Evolutionary conservation across 148 eudicot species (phyloP), one percentile per base, ranked within the genome.

Genomic region (Chenopodium suecicum): DNA sequence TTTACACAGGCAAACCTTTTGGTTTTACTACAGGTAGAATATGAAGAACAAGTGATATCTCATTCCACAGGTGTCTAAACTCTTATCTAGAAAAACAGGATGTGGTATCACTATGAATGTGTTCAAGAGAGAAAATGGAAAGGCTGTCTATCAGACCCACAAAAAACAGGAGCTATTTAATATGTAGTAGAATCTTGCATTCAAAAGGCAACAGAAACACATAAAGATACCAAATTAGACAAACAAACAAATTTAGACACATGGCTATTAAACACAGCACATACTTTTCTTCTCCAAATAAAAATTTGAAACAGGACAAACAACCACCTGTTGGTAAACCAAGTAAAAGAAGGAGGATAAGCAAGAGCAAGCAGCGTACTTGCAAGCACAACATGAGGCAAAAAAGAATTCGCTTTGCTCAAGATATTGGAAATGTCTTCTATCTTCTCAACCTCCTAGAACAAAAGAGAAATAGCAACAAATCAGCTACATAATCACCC

Each of bases 311-410:
- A 48, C 44, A 60, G 68, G 65, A 70, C 64, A 31, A n/a, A 9
- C 60, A 81, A 50, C 41, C 56, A 95, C 99, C 98, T 95, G 98
- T 80, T 95, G 69, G 98, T 93, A 82, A 95, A 95, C 98, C 98
- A 95, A 73, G 94, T 90, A 87, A 95, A 95, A 74, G 99, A 93
- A 86, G 99, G 92, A 9, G 98, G 99, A 89, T 93, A 92, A 19
- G 89, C 75, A 86, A 95, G 94, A 81, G 98, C 98, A 90, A 95
- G 83, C 79, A 92, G 78, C 54, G 97, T 95, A 83, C 91, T 95
- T 73, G 92, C 93, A 78, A 95, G 90, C 20, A 94, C 93, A 79
- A 95, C 89, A 78, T 95, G 98, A 64, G 98, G 98, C 80, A 95
- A 82, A 86, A 90, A 81, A 64, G 94, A 87, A 84, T 92, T 95